phyloP scores from a whole-genome alignment of 495 filamentous ascomycete species.

The Neurospora tetraspora region DNA sequence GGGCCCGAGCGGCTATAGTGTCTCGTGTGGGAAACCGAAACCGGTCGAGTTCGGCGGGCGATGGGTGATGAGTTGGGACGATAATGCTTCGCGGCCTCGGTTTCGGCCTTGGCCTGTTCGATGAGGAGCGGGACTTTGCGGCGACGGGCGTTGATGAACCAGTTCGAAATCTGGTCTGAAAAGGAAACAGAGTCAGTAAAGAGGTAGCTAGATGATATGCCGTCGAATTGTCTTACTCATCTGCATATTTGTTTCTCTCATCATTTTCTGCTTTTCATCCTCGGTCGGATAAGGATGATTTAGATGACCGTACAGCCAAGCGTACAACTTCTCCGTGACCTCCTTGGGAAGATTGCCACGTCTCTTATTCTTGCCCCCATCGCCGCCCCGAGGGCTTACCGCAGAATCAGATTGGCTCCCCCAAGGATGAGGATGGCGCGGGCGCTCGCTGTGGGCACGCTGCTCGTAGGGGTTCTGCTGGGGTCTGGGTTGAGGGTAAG shows the following conservation, averaged over 20 bases:
- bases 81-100: conserved; percentile 17
- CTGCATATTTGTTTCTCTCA: conserved; percentile 62
- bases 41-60: neutral
- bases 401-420: neutral
- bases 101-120: conserved; percentile 38
- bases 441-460: neutral
- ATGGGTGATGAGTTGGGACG: neutral
- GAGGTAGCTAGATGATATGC: neutral
- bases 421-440: neutral
- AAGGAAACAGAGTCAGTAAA: conserved; percentile 5
- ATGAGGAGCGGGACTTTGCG: conserved; percentile 63
- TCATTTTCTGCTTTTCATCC: conserved; percentile 79
- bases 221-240: conserved; percentile 52
- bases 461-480: neutral
- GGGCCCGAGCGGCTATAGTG: neutral
- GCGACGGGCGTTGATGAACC: conserved; percentile 88
- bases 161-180: conserved; percentile 71
- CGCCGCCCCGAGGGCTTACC: neutral
- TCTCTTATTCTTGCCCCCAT: conserved; percentile 20
- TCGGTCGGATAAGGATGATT: conserved; percentile 82
- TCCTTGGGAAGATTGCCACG: conserved; percentile 81
- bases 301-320: conserved; percentile 69
- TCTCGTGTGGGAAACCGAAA: neutral
- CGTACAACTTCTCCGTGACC: conserved; percentile 69
- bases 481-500: neutral